Base-by-base conservation (phyloP, 192 early-diverging fungal genomes). In the Chytriomyces hyalinus region DNA sequence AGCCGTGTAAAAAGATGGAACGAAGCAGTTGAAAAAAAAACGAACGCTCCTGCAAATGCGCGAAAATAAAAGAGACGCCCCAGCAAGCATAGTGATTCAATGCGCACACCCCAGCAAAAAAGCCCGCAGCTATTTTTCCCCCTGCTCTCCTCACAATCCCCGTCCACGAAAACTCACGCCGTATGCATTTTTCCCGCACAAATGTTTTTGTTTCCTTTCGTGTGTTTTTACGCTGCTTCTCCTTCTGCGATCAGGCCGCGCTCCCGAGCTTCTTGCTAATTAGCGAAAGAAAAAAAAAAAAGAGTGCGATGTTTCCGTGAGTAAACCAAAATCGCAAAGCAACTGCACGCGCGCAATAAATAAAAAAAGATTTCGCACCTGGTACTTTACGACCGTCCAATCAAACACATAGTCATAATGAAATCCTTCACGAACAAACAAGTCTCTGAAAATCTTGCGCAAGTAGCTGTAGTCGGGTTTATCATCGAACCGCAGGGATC, bases 401-500 rank as follows among this genome's bases (percentile, higher is more conserved):
- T 90, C 89, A 80, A 90, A 90, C 24, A 90, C 88, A 76, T 90
- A 90, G 71, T 90, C 89, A 75, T 90, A 90, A 65, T 87, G 84
- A 73, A 83, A 88, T 17, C 86, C 85, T 82, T 90, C 88, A n/a
- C 89, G 78, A 26, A 90, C 80, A 70, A 90, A 90, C 60, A 90
- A 76, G 69, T 90, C 89, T 24, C 89, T 75, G 73, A 90, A 90
- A 15, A 90, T 81, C 63, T 88, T 88, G 15, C 88, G 78, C 49
- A 90, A 75, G 78, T 90, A 90, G 46, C 76, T 81, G 81, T 90
- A 90, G 65, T 90, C 89, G 9, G 89, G 89, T 79, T 88, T 90
- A 71, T 90, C 89, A 66, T 90, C 89, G 73, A 90, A 90, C 51
- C 88, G 88, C 20, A 90, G 80, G 22, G 84, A 84, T 8, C 89